Conservation (phyloP, 768 basidiomycete genomes). For the Kwoniella dejecticola region DNA sequence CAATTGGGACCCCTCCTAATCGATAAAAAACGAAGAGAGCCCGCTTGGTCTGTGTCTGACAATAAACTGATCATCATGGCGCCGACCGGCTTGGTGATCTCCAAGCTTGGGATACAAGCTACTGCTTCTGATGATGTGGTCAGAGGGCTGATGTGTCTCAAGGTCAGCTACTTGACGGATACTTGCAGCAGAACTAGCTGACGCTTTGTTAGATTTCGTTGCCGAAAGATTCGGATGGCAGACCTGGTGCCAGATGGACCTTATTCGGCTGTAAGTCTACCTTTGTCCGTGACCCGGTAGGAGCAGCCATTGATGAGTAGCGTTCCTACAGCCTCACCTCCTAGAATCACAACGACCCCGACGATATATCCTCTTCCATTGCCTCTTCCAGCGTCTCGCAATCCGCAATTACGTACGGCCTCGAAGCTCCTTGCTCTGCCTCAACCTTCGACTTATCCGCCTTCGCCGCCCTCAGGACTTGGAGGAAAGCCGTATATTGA, state of each 20-base stretch:
- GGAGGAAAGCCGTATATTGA: slow-evolving; percentile 30
- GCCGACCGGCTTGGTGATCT: slow-evolving; percentile 30
- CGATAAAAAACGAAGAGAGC: too few species aligned
- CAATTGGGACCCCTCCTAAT: too few species aligned
- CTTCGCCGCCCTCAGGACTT: slow-evolving; percentile 3
- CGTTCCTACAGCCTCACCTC: neutral
- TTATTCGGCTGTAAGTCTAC: slow-evolving; percentile 22
- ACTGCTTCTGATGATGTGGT: slow-evolving; percentile 31
- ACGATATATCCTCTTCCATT: slow-evolving; percentile 32
- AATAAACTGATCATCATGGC: slow-evolving; percentile 20
- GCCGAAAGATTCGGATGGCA: slow-evolving; percentile 12
- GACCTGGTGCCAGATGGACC: slow-evolving; percentile 22
- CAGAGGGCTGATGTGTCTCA: slow-evolving; percentile 37
- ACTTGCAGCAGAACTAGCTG: too few species aligned
- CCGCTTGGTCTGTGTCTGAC: neutral
- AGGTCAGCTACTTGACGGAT: slow-evolving; percentile 15
- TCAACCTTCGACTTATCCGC: slow-evolving; percentile 16
- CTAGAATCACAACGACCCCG: slow-evolving; percentile 12
- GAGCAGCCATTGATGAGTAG: too few species aligned
- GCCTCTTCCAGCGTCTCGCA: slow-evolving; percentile 2
- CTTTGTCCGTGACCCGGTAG: neutral
- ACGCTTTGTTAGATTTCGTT: slow-evolving; percentile 18
- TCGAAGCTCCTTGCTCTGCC: slow-evolving; percentile 25
- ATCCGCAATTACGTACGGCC: slow-evolving; percentile 18
- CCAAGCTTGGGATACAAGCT: slow-evolving; percentile 36